Evolutionary conservation across 768 basidiomycete genomes (phyloP).

Genomic region (Tylopilus subfusipes): DNA sequence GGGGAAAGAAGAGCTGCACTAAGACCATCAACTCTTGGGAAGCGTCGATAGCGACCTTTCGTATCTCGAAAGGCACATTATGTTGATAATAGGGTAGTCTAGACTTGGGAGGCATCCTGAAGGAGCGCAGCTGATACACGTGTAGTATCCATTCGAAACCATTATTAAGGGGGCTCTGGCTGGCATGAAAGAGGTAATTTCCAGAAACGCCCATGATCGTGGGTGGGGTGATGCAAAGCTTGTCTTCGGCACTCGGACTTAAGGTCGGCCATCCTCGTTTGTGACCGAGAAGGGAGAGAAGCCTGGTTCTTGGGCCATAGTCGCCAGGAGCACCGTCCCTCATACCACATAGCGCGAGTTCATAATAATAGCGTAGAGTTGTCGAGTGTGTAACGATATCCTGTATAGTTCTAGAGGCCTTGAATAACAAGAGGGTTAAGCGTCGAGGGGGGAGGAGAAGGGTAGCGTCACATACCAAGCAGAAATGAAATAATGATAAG

Average conservation of each 20-base stretch:
- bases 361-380: conserved; percentile 31
- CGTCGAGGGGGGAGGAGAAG: background rate
- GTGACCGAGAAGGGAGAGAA: conserved; percentile 28
- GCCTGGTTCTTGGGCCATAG: conserved; percentile 19
- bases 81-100: conserved; percentile 30
- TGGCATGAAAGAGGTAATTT: conserved; percentile 33
- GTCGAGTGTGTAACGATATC: conserved; percentile 23
- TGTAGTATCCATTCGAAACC: conserved; percentile 32
- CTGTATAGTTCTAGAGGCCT: conserved; percentile 27
- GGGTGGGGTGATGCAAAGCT: conserved; percentile 28
- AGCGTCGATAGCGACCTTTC: conserved; percentile 32
- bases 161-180: conserved; percentile 31
- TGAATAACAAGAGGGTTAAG: background rate
- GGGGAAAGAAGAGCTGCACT: conserved; percentile 29
- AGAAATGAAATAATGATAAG: conserved; percentile 32
- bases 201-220: conserved; percentile 33
- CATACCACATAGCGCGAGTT: conserved; percentile 31
- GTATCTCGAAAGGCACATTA: conserved; percentile 33
- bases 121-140: conserved; percentile 33
- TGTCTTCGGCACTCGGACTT: conserved; percentile 31
- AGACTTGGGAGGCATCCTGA: conserved; percentile 24
- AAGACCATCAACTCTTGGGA: conserved; percentile 31
- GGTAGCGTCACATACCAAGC: conserved; percentile 20
- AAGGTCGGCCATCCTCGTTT: conserved; percentile 35
- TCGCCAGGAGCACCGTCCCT: conserved; percentile 24